Evolutionary conservation across 805 yeast species (phyloP).

Genomic region (Candida insectalens): DNA sequence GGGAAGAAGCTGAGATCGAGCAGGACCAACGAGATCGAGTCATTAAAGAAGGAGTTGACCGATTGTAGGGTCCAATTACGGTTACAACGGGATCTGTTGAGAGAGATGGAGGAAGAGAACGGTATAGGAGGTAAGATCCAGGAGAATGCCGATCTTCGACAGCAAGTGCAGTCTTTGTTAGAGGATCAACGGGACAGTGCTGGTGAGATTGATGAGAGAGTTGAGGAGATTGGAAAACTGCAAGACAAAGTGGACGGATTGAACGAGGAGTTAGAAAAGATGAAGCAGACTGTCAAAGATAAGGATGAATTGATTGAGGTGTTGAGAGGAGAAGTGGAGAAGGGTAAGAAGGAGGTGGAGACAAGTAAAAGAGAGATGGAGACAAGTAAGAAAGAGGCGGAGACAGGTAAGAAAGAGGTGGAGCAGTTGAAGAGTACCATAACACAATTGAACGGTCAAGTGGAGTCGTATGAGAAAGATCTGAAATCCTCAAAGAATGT

Average conservation of each 20-base stretch:
- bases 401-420: neutral
- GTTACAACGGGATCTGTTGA: slow-evolving; percentile 21
- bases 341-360: neutral
- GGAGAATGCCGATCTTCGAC: neutral
- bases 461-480: neutral
- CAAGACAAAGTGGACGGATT: neutral
- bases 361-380: neutral
- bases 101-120: neutral
- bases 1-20: neutral
- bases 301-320: neutral
- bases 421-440: too few relatives aligned
- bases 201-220: neutral
- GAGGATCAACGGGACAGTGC: slow-evolving; percentile 1
- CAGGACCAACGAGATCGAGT: slow-evolving; percentile 13
- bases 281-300: neutral
- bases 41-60: slow-evolving; percentile 21
- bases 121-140: neutral
- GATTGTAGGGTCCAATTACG: slow-evolving; percentile 25
- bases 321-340: neutral
- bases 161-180: neutral
- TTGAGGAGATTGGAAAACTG: neutral
- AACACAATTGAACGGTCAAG: too few relatives aligned
- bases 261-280: neutral
- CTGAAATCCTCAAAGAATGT: neutral
- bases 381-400: neutral